Base-by-base conservation (phyloP, 352 stramenopile genomes). In the Globisporangium yorkense region DNA sequence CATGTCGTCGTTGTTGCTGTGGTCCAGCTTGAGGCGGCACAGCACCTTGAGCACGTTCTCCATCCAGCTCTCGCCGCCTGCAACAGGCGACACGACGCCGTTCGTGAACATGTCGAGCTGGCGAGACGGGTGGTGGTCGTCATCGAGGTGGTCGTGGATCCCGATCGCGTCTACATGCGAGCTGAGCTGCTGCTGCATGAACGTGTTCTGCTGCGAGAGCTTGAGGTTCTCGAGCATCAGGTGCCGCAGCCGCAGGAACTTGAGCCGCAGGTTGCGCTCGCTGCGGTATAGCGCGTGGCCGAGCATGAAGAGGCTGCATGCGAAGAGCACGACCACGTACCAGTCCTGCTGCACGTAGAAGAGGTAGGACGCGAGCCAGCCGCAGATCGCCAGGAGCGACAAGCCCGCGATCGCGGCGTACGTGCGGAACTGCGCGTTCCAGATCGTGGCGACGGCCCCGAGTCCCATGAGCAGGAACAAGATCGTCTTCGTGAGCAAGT, bases 161-260 rank as follows among this genome's bases (percentile, higher is more conserved):
- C 74, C 76, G 21, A 87, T 70, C 16, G 76, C 71, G 40, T 89
- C 72, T 15, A 89, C 68, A 56, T 84, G 70, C 7, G 66, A 80
- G 58, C 78, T 87, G 24, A 88, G 55, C 55, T 89, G 78, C 43
- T 76, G 74, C 57, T 87, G 76, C 76, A 87, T 82, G 27, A 85
- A 75, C 16, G 62, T 71, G 49, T 86, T 87, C 56, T 87, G 79
- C 56, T 77, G 67, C 33, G 64, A 55, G 31, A 87, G 68, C 54
- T 84, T 86, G 52, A 77, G 52, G 40, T 87, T 89, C 58, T 87
- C 79, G 9, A 89, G 67, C 62, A 87, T 62, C 24, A 89, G 55
- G 35, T 82, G 79, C 8, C 76, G 68, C n/a, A 84, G 54, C 0
- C 63, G 66, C 21, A 89, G 47, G 48, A 89, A 89, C 51, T 81